Evolutionary conservation across 768 basidiomycete species (phyloP), one percentile per base, ranked within the genome.

Genomic region (Fomitopsis pulvina): DNA sequence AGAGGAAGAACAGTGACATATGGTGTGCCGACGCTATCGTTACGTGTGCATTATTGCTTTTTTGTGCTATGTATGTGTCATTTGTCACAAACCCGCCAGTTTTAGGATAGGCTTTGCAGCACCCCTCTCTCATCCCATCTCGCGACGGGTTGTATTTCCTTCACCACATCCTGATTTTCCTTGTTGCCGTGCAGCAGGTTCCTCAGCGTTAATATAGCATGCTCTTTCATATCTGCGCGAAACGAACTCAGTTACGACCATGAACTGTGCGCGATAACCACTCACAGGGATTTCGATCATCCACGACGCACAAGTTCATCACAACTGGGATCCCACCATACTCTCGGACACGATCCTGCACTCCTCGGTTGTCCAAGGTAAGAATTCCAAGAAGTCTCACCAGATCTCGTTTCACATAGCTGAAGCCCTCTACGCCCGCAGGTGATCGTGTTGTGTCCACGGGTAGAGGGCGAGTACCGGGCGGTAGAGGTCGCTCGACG

Each of bases 231-330:
- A 67, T 91, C 94, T 92, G 60, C 28, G 48, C 12, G 24, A n/a
- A 25, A 26, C 21, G 25, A 29, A 16, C 28, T 24, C 18, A 43
- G 32, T 16, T 9, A 22, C 9, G 41, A 22, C 43, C 34, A n/a
- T 27, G 6, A 42, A 37, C 10, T 20, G 8, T 18, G 8, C 39
- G n/a, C 16, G 22, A 26, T 38, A 38, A 22, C n/a, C 29, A 80
- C 92, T 68, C 64, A 95, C 93, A 93, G 32, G 93, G 93, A 66
- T 94, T 96, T 50, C 85, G 71, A 58, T 93, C 92, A 63, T 97
- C 93, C 24, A 92, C 72, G 16, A 90, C 88, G 65, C 92, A 94
- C 68, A 93, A 73, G 61, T 86, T 87, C 79, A 96, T 82, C 16
- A 95, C 75, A 41, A 91, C 77, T 45, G 83, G 76, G 52, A 96